Percentiles rank a stretch among this genome's conserved stretches.
These are phyloP conservation scores for Rhizopogon rudus DNA, from an alignment of 768 basidiomycete genomes.

Conservation along the genomic window DNA sequence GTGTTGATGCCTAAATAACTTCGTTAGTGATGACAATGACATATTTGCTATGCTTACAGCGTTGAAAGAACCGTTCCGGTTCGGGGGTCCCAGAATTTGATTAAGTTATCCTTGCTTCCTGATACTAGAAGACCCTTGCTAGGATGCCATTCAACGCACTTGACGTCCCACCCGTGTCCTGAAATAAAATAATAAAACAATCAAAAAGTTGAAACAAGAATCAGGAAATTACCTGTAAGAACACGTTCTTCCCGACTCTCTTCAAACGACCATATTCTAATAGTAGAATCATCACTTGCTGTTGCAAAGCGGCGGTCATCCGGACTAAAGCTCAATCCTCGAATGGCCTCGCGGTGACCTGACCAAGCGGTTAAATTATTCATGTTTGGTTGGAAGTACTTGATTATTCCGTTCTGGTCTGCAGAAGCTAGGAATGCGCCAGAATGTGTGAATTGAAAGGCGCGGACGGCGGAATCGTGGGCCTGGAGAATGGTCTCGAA, in stretches of 20 bases:
- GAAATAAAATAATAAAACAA: conserved; percentile 10
- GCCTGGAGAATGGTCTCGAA: conserved; percentile 99
- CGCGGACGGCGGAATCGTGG: conserved; percentile 91
- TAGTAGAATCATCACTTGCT: conserved; percentile 91
- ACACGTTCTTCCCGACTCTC: conserved; percentile 86
- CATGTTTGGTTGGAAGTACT: conserved; percentile 99
- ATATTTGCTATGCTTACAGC: conserved; percentile 47
- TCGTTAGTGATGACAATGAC: not conserved
- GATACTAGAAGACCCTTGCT: conserved; percentile 93
- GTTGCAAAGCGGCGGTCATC: conserved; percentile 91
- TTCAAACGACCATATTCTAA: conserved; percentile 94
- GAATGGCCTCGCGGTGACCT: conserved; percentile 91
- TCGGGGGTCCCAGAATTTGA: conserved; percentile 99
- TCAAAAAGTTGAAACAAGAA: not conserved
- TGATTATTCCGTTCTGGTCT: conserved; percentile 92
- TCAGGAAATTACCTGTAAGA: conserved; percentile 55
- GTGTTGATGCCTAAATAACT: conserved; percentile 74
- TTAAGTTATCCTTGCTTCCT: conserved; percentile 95
- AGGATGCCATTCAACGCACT: conserved; percentile 98
- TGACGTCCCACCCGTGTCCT: conserved; percentile 99
- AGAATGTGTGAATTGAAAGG: conserved; percentile 86
- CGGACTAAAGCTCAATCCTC: conserved; percentile 88
- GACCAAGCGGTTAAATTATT: conserved; percentile 95
- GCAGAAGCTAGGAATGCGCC: conserved; percentile 92
- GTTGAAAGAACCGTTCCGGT: conserved; percentile 89